Evolutionary conservation across 495 filamentous ascomycete species (phyloP), one percentile per base, ranked within the genome.

Genomic region (Aspergillus leporis): DNA sequence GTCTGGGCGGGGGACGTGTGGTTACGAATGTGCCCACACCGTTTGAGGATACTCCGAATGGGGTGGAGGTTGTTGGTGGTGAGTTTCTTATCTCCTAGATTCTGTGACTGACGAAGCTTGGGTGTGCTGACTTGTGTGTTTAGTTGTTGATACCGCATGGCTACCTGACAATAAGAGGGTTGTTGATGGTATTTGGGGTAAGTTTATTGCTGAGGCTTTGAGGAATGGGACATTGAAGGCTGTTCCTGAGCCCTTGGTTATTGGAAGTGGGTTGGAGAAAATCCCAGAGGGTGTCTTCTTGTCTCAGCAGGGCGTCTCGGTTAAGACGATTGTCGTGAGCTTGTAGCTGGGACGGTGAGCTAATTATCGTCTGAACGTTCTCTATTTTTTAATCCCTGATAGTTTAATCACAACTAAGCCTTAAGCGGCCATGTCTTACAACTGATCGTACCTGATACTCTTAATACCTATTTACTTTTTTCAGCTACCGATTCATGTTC

Each of bases 271-370:
- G 3, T 50, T 82, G 25, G 74, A 76, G 25, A 67, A 60, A 25
- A 58, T 81, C 8, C 76, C 80, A 57, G 65, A 66, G 8, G 81
- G 66, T 25, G 40, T 79, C 25, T 72, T 77, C 62, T 25, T 71
- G 8, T 51, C 67, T 28, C 58, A 55, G 30, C 64, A 69, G 53
- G 78, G 79, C 0, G 67, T 78, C 14, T 78, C 74, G 3, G 78
- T 74, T 2, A 65, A 62, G 58, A 82, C 81, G 63, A 38, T 79
- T 21, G 79, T 82, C 13, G 69, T 82, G 55, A 51, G 10, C 32
- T 31, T 45, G 16, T 40, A 49, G 31, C 6, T 28, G 25, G 6
- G 25, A 28, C 25, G 25, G n/a, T n/a, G n/a, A n/a, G n/a, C n/a
- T n/a, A n/a, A n/a, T n/a, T n/a, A n/a, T n/a, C n/a, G n/a, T n/a